Conservation (phyloP, 331 rosid species). For the Ulmus americana region DNA sequence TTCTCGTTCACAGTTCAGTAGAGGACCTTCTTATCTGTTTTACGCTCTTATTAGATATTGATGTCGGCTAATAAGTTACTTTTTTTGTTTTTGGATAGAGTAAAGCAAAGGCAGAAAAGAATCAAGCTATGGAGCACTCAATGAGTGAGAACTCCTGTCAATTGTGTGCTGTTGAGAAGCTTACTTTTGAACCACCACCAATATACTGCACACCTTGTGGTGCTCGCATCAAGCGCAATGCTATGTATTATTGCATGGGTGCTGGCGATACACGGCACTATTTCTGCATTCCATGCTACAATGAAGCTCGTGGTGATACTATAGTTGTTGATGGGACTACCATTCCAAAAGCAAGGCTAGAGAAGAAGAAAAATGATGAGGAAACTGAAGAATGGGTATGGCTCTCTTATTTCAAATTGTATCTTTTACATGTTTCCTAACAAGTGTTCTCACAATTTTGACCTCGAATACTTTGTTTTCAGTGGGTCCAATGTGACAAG, state of each 20-base stretch:
- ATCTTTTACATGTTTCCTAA: conserved; percentile 16
- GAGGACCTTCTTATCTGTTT: not conserved
- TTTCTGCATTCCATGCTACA: conserved; percentile 90
- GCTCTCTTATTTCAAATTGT: conserved; percentile 11
- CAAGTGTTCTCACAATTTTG: conserved; percentile 22
- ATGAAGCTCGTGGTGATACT: conserved; percentile 83
- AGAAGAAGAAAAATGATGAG: conserved; percentile 96
- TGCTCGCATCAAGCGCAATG: conserved; percentile 84
- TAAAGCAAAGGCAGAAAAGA: conserved; percentile 93
- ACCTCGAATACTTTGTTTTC: conserved; percentile 22
- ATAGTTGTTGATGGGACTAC: conserved; percentile 75
- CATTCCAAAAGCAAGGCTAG: conserved; percentile 72
- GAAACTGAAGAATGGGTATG: conserved; percentile 96
- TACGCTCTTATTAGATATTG: not conserved
- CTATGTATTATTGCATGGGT: conserved; percentile 81
- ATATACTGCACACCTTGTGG: conserved; percentile 91
- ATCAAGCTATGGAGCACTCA: conserved; percentile 91
- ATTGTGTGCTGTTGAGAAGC: conserved; percentile 96
- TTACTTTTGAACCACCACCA: conserved; percentile 94
- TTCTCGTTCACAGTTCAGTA: not conserved
- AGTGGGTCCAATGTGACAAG: conserved; percentile 99
- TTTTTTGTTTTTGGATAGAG: conserved; percentile 48
- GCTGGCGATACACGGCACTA: conserved; percentile 89
- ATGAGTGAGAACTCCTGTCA: conserved; percentile 99
- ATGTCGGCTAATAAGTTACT: not conserved